Evolutionary conservation across 306 rosid genomes (phyloP), one percentile per base, ranked within the genome.

Genomic region (Quercus berberidifolia): DNA sequence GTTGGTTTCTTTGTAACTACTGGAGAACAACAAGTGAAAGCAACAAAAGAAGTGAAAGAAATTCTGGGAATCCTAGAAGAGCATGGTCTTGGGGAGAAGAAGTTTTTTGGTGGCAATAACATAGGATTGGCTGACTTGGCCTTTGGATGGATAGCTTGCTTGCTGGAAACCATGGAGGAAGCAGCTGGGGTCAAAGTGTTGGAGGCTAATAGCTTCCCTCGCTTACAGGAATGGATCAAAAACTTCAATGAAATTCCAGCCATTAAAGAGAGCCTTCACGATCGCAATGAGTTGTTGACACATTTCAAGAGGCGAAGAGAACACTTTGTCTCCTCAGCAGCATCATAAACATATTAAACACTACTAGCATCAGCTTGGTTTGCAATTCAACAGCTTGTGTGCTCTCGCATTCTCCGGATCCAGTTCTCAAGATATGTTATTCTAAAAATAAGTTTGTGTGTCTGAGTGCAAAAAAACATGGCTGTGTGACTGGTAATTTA

Each of bases 21-120:
- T 0, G 78, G 65, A 57, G 81, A 78, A 30, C 73, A 79, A 67
- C 65, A 55, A 73, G 82, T 76, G 26, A 82, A 79, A 35, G 81
- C 80, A 14, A 65, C 35, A 18, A 65, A 43, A 46, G 77, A 85
- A 19, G 52, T 31, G 28, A 43, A 21, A 41, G 73, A 79, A 78
- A 72, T 73, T 41, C 31, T 79, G 21, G 77, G 38, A 51, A 76
- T 70, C 71, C 35, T 82, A 52, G 86, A 86, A 76, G 78, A 79
- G 73, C 74, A 79, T 67, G 79, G 57, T 31, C 81, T 85, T 17
- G 84, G 83, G 13, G 68, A 78, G 15, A 68, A 74, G 41, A 82
- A 79, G 14, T 86, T 79, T 58, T 86, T 86, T 35, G 89, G 78
- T 3, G 89, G 86, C 35, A 70, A 68, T 17, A 69, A 69, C 43